Percentiles rank a stretch among this genome's conserved stretches.
These are phyloP conservation scores for Tarenaya hassleriana DNA, from an alignment of 345 rosid species.

Conservation along the genomic window DNA sequence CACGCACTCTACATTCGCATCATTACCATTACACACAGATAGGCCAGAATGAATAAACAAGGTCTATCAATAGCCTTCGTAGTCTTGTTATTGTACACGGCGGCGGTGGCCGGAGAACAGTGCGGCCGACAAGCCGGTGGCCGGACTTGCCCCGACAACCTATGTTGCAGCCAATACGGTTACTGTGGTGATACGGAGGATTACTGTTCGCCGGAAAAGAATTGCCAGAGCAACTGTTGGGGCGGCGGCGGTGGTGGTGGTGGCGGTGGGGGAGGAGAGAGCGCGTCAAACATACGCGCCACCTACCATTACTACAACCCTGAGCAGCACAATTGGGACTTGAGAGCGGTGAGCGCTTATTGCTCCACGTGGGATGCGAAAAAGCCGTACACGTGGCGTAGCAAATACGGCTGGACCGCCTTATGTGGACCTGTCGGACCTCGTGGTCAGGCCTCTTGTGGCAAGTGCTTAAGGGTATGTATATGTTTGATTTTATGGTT, in stretches of 20 bases:
- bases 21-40: too few species aligned
- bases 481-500: too few species aligned
- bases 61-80: too few species aligned
- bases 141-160: constrained; percentile 24
- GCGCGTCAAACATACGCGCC: constrained; percentile 53
- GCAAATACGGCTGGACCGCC: constrained; percentile 59
- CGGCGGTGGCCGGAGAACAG: constrained; percentile 24
- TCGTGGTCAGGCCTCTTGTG: constrained; percentile 51
- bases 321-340: constrained; percentile 38
- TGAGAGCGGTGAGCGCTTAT: constrained; percentile 43
- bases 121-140: constrained; percentile 37
- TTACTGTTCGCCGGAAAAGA: constrained; percentile 31
- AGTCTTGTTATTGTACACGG: constrained; percentile 16
- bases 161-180: constrained; percentile 35
- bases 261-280: constrained; percentile 26
- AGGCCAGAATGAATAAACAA: too few species aligned
- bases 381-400: constrained; percentile 53
- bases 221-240: constrained; percentile 35
- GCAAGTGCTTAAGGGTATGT: constrained; percentile 51
- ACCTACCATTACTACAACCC: constrained; percentile 53
- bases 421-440: constrained; percentile 56
- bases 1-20: too few species aligned
- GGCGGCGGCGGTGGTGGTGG: constrained; percentile 27
- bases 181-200: constrained; percentile 34
- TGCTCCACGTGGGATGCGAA: constrained; percentile 67